Conservation (phyloP, 1,284 basidiomycete species). For the Chiua sp. region DNA sequence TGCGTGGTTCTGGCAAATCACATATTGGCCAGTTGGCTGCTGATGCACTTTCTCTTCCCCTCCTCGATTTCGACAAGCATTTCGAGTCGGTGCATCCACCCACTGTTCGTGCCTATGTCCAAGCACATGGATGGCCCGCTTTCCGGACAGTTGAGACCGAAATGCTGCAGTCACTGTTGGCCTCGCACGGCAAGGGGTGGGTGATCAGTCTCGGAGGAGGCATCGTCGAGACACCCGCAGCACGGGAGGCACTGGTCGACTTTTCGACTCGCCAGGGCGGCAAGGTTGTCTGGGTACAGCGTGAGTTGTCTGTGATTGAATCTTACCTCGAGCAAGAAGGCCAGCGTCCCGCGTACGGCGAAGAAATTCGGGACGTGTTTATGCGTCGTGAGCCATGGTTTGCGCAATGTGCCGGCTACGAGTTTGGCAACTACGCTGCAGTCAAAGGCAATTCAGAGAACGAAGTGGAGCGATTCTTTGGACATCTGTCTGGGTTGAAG, state of each 20-base stretch:
- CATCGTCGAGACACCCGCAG: constrained; percentile 86
- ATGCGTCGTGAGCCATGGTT: constrained; percentile 89
- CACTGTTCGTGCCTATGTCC: constrained; percentile 81
- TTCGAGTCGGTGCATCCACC: constrained; percentile 73
- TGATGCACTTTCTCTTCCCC: constrained; percentile 73
- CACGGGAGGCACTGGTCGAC: constrained; percentile 71
- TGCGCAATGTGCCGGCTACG: constrained; percentile 82
- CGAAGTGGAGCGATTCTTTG: constrained; percentile 83
- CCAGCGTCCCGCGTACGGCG: constrained; percentile 86
- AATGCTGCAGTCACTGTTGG: constrained; percentile 66
- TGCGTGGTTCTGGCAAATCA: constrained; percentile 98
- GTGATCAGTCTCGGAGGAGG: constrained; percentile 96
- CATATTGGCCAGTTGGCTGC: constrained; percentile 81
- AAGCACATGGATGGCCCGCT: constrained; percentile 75
- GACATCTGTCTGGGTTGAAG: constrained; percentile 80
- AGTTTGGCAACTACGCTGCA: constrained; percentile 83
- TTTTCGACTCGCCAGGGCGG: constrained; percentile 62
- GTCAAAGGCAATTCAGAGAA: constrained; percentile 26
- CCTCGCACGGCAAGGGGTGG: constrained; percentile 62
- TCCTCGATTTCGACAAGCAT: constrained; percentile 88
- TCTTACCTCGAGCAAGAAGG: constrained; percentile 82
- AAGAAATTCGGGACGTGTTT: constrained; percentile 85
- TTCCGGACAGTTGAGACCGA: constrained; percentile 73
- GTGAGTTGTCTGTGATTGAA: constrained; percentile 75
- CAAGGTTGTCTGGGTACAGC: constrained; percentile 72